phyloP scores from a whole-genome alignment of 495 filamentous ascomycete species.

The Penicillium malachiteum region DNA sequence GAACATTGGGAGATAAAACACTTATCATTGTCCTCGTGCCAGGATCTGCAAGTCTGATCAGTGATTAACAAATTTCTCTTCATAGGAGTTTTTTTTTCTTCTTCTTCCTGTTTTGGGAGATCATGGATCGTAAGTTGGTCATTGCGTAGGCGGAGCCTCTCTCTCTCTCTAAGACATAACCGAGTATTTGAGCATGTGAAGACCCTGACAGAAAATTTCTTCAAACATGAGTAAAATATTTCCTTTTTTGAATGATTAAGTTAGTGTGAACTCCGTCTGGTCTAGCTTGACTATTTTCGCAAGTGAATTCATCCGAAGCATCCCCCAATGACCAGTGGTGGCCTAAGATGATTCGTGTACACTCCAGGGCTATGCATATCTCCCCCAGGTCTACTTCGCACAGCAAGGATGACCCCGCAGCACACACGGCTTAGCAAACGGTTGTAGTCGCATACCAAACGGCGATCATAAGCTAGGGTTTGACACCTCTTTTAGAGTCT shows the following conservation, averaged over 20 bases:
- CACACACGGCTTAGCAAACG: slow-evolving; percentile 13
- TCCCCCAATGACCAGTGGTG: slow-evolving; percentile 6
- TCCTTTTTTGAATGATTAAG: too few species aligned
- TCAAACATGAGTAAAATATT: background rate
- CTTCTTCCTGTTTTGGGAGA: background rate
- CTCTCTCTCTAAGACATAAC: background rate
- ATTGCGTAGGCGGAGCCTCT: slow-evolving; percentile 20
- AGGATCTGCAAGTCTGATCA: slow-evolving; percentile 1
- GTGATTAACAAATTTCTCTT: background rate
- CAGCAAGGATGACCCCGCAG: slow-evolving; percentile 30
- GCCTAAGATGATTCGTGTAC: slow-evolving; percentile 16
- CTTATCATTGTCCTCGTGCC: slow-evolving; percentile 4
- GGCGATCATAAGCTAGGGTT: background rate
- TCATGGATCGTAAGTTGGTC: slow-evolving; percentile 17
- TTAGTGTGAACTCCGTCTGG: too few species aligned
- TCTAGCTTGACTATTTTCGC: slow-evolving; percentile 4
- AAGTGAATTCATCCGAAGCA: slow-evolving; percentile 5
- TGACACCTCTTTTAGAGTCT: background rate
- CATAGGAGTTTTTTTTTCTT: too few species aligned
- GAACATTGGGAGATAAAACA: background rate
- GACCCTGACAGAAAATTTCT: slow-evolving; percentile 3
- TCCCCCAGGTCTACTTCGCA: slow-evolving; percentile 8
- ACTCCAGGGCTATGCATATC: slow-evolving; percentile 10
- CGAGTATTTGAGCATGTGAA: slow-evolving; percentile 32
- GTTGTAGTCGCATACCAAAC: slow-evolving; percentile 5